These are phyloP conservation scores for Eragrostis tef DNA, from an alignment of 202 grass and related monocot species.

Conservation along the genomic window DNA sequence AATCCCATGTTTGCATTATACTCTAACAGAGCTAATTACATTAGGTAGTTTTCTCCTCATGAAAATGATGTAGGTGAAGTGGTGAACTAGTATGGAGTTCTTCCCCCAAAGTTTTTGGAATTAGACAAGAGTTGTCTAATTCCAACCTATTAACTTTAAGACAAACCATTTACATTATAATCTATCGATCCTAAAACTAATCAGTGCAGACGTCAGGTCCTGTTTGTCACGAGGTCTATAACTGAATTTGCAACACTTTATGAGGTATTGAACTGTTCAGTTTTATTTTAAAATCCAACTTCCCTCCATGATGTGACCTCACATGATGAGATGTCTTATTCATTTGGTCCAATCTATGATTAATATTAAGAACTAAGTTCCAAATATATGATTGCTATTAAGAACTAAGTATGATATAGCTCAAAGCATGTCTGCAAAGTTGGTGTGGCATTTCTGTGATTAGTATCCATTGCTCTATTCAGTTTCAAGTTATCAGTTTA, in stretches of 20 bases:
- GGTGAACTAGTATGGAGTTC: not conserved
- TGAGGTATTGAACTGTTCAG: constrained; percentile 21
- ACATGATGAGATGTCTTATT: not conserved
- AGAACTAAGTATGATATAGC: constrained; percentile 23
- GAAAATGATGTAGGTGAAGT: not conserved
- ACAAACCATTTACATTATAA: too few species aligned
- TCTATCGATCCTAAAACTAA: too few species aligned
- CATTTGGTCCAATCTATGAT: constrained; percentile 6
- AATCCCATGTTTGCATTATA: too few species aligned
- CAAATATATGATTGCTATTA: constrained; percentile 25
- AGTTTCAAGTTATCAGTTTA: not conserved
- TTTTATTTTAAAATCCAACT: constrained; percentile 15
- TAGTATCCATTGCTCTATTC: constrained; percentile 28
- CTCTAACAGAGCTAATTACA: not conserved
- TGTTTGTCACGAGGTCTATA: not conserved
- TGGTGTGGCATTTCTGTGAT: not conserved
- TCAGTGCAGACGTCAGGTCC: not conserved
- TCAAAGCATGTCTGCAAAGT: constrained; percentile 11
- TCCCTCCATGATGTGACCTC: not conserved
- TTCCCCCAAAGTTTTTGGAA: constrained; percentile 14
- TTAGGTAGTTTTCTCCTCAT: not conserved
- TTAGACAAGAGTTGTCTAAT: not conserved
- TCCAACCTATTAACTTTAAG: too few species aligned
- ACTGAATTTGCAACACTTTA: not conserved
- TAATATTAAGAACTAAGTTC: not conserved